Evolutionary conservation across 2,329 filamentous ascomycete species (phyloP).

Genomic region (Epichloe sibirici): DNA sequence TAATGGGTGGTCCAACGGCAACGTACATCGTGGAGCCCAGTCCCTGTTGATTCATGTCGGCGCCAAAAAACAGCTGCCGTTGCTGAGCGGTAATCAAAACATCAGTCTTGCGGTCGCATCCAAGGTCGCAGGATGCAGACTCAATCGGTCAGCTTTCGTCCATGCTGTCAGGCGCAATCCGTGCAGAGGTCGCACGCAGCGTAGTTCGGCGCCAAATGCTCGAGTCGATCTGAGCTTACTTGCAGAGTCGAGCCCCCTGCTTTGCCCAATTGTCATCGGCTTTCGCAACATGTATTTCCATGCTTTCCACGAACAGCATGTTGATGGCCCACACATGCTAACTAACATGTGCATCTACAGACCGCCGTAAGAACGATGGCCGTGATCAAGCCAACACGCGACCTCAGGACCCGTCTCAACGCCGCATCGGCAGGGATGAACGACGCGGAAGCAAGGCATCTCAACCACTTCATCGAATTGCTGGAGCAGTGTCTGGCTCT

Average conservation of each 20-base stretch:
- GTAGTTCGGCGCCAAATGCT: conserved; percentile 3
- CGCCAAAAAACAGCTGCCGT: background rate
- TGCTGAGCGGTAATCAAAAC: background rate
- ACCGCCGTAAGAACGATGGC: conserved; percentile 55
- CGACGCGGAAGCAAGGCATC: conserved; percentile 61
- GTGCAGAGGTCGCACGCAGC: background rate
- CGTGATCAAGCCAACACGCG: conserved; percentile 64
- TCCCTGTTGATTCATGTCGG: background rate
- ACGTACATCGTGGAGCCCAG: background rate
- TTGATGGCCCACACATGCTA: background rate
- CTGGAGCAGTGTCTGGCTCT: conserved; percentile 78
- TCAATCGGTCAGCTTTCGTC: background rate
- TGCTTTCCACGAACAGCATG: background rate
- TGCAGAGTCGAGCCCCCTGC: background rate
- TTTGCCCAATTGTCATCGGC: background rate
- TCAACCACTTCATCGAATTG: conserved; percentile 75
- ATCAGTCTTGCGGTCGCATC: conserved; percentile 2
- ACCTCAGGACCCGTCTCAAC: conserved; percentile 69
- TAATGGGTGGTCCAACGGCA: background rate
- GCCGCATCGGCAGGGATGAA: conserved; percentile 62
- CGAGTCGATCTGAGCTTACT: background rate
- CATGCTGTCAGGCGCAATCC: background rate
- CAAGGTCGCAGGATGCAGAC: conserved; percentile 1
- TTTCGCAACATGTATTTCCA: background rate
- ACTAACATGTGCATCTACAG: conserved; percentile 24